Evolutionary conservation across 345 rosid species (phyloP).

Genomic region (Eucalyptus grandis): DNA sequence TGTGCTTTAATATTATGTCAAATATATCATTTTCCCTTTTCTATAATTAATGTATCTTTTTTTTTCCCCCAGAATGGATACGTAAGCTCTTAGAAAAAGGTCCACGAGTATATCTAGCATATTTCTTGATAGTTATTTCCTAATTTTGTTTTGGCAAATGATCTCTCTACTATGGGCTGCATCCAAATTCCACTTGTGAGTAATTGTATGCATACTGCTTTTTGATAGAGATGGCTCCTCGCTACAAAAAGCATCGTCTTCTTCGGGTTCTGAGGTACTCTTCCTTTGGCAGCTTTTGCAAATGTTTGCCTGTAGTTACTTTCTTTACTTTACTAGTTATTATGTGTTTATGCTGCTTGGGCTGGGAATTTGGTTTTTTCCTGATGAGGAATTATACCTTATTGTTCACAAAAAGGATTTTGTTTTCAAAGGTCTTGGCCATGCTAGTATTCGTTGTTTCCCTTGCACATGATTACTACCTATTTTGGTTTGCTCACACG

Average conservation of each 20-base stretch:
- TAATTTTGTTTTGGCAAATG: not conserved
- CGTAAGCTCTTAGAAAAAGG: not conserved
- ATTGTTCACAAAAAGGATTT: not conserved
- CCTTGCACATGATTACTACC: not conserved
- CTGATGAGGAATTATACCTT: not conserved
- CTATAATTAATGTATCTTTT: not conserved
- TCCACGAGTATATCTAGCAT: not conserved
- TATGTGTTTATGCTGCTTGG: not conserved
- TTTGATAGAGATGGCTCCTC: conserved; percentile 20
- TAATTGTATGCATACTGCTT: not conserved
- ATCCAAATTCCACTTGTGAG: not conserved
- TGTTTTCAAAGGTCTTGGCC: not conserved
- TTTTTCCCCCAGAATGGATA: not conserved
- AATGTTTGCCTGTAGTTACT: not conserved
- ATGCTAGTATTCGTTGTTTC: not conserved
- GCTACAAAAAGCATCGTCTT: conserved; percentile 26
- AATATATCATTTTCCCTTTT: not conserved
- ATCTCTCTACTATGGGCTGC: not conserved
- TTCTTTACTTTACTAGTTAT: not conserved
- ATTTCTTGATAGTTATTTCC: not conserved
- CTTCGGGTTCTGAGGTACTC: conserved; percentile 36
- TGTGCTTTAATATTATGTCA: not conserved
- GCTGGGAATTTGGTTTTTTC: not conserved
- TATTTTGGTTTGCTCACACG: not conserved
- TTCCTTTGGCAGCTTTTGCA: not conserved